These are phyloP conservation scores for Dryadomyces sulphureus DNA, from an alignment of 2,329 filamentous ascomycete species.

Conservation along the genomic window DNA sequence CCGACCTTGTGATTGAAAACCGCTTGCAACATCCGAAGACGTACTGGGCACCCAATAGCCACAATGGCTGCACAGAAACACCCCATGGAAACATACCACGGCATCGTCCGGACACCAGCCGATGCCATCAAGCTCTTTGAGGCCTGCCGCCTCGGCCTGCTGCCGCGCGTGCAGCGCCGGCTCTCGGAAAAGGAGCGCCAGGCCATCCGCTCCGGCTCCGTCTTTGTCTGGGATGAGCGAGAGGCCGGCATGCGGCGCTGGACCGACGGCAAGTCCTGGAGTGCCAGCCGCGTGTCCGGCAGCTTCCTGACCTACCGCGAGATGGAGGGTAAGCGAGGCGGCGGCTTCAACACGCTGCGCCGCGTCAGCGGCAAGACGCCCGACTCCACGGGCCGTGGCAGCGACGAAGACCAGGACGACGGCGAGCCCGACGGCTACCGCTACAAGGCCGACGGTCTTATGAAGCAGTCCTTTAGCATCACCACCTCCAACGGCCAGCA, in stretches of 20 bases:
- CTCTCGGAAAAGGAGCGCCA: slow-evolving; percentile 95
- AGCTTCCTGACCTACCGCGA: slow-evolving; percentile 96
- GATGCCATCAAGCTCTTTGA: slow-evolving; percentile 99
- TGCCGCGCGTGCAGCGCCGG: slow-evolving; percentile 83
- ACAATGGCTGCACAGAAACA: slow-evolving; percentile 9
- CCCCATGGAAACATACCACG: slow-evolving; percentile 89
- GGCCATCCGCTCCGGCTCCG: slow-evolving; percentile 88
- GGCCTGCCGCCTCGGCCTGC: slow-evolving; percentile 75
- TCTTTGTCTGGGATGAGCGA: slow-evolving; percentile 99
- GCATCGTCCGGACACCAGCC: slow-evolving; percentile 84
- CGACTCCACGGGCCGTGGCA: slow-evolving; percentile 57
- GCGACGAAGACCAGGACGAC: slow-evolving; percentile 74
- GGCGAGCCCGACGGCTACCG: slow-evolving; percentile 81
- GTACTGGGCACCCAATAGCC: too few species aligned
- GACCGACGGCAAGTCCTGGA: slow-evolving; percentile 99
- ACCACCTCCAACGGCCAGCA: slow-evolving; percentile 80
- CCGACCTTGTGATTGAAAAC: too few species aligned
- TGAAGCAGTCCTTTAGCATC: slow-evolving; percentile 99
- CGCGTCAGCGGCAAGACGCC: slow-evolving; percentile 59
- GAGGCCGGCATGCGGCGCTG: slow-evolving; percentile 97
- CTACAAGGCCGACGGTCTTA: slow-evolving; percentile 90
- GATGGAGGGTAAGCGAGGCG: slow-evolving; percentile 96
- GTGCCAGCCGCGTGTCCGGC: slow-evolving; percentile 88
- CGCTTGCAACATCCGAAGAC: not conserved
- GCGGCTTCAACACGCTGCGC: slow-evolving; percentile 47